These are phyloP conservation scores for Epichloe elymi DNA, from an alignment of 2,329 filamentous ascomycete genomes.

Conservation along the genomic window DNA sequence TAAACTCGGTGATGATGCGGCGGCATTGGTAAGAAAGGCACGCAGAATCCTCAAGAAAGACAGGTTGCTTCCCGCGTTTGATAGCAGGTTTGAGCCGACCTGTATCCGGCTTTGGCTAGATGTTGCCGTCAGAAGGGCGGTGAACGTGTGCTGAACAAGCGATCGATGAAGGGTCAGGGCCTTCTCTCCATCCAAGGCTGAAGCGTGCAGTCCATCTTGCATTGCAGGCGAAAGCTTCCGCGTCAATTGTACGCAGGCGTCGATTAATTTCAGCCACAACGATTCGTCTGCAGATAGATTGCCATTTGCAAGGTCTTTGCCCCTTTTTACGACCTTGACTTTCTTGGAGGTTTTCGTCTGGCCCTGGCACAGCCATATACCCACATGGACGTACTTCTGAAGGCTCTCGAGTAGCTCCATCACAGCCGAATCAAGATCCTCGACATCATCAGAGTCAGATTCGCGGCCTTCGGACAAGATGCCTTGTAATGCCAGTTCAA, in stretches of 20 bases:
- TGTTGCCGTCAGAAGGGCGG: slow-evolving; percentile 66
- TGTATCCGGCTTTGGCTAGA: slow-evolving; percentile 33
- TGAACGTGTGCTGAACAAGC: slow-evolving; percentile 83
- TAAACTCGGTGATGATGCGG: slow-evolving; percentile 69
- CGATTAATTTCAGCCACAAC: slow-evolving; percentile 49
- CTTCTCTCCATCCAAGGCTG: slow-evolving; percentile 40
- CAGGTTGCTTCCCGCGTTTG: slow-evolving; percentile 39
- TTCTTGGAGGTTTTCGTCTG: slow-evolving; percentile 53
- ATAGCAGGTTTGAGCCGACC: slow-evolving; percentile 20
- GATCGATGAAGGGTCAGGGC: slow-evolving; percentile 57
- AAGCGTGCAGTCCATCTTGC: slow-evolving; percentile 17
- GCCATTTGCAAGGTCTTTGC: slow-evolving; percentile 28
- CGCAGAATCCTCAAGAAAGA: slow-evolving; percentile 83
- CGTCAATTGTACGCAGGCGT: slow-evolving; percentile 49
- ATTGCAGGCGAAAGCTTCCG: slow-evolving; percentile 48
- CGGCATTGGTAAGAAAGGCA: slow-evolving; percentile 74
- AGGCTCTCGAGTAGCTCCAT: slow-evolving; percentile 64
- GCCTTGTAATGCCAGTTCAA: slow-evolving; percentile 67
- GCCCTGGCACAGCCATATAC: slow-evolving; percentile 88
- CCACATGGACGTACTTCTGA: slow-evolving; percentile 82
- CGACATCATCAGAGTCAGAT: slow-evolving; percentile 40
- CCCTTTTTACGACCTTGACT: slow-evolving; percentile 36
- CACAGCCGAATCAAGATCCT: slow-evolving; percentile 46
- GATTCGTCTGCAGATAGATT: slow-evolving; percentile 39
- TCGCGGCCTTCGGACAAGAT: slow-evolving; percentile 51